These are phyloP conservation scores for Roridomyces roridus DNA, from an alignment of 768 basidiomycete species.

Conservation along the genomic window DNA sequence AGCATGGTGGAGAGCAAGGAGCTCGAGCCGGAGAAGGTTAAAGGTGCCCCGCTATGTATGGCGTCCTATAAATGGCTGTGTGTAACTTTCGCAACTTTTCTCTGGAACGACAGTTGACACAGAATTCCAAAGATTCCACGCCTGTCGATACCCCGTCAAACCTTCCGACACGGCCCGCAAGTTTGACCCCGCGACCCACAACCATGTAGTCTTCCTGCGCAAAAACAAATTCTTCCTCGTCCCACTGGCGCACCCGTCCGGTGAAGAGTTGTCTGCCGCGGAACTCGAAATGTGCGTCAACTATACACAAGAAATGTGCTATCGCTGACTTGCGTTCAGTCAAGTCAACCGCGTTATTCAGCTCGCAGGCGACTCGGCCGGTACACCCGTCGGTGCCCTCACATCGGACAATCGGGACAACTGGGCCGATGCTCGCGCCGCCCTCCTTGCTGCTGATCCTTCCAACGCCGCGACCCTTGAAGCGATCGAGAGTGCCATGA, in stretches of 20 bases:
- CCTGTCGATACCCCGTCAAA: slow-evolving; percentile 85
- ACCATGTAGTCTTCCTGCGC: slow-evolving; percentile 89
- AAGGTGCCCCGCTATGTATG: slow-evolving; percentile 85
- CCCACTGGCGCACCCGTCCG: slow-evolving; percentile 65
- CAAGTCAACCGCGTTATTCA: slow-evolving; percentile 76
- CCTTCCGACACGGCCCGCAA: slow-evolving; percentile 85
- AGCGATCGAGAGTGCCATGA: slow-evolving; percentile 89
- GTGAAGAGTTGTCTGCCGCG: slow-evolving; percentile 73
- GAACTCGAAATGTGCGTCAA: slow-evolving; percentile 76
- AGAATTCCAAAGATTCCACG: slow-evolving; percentile 95
- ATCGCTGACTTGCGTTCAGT: slow-evolving; percentile 34
- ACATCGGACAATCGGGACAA: slow-evolving; percentile 89
- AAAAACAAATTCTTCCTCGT: slow-evolving; percentile 94
- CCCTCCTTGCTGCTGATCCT: slow-evolving; percentile 67
- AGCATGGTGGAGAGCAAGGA: slow-evolving; percentile 81
- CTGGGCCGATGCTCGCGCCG: slow-evolving; percentile 80
- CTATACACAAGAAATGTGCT: background rate
- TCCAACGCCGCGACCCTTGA: slow-evolving; percentile 72
- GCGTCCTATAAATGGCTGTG: slow-evolving; percentile 94
- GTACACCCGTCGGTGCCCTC: slow-evolving; percentile 75
- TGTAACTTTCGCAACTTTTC: slow-evolving; percentile 18
- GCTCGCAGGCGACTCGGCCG: slow-evolving; percentile 54
- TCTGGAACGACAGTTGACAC: too few relatives aligned
- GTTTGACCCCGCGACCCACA: slow-evolving; percentile 74
- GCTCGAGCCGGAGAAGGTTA: slow-evolving; percentile 88